A percentile compares a stretch with the other conserved stretches of the same genome.
Conservation (phyloP, 495 filamentous ascomycete genomes). For the Talaromyces thailandensis region DNA sequence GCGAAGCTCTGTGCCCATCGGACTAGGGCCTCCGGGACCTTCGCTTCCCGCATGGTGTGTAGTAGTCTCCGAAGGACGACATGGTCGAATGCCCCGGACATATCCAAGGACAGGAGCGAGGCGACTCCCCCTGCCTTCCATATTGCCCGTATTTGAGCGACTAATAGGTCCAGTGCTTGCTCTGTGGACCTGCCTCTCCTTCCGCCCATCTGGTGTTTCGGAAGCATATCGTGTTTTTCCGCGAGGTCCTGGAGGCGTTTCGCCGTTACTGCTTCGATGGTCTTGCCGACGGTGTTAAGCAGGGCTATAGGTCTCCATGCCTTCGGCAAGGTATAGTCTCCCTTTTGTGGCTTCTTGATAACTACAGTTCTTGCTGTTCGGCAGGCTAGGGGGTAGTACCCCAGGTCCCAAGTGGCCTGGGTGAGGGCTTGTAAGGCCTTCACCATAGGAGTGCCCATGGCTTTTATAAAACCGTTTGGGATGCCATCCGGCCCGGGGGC, state of each 20-base stretch:
- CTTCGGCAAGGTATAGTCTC: constrained; percentile 13
- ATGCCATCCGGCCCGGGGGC: background rate
- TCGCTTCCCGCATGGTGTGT: background rate
- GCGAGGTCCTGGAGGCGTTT: background rate
- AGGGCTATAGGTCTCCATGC: constrained; percentile 21
- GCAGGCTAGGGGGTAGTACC: background rate
- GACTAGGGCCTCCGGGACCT: background rate
- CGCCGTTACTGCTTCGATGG: constrained; percentile 6
- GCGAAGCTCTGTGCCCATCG: background rate
- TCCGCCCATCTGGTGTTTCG: background rate
- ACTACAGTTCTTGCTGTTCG: background rate
- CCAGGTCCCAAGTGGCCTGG: background rate
- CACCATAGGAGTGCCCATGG: background rate
- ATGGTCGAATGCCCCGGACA: background rate
- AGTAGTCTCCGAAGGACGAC: background rate
- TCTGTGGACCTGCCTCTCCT: background rate
- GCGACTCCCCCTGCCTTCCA: background rate
- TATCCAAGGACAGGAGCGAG: background rate
- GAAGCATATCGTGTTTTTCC: constrained; percentile 3
- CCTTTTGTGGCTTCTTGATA: background rate
- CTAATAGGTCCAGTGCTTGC: background rate
- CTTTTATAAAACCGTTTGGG: background rate
- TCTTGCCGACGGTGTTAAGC: constrained; percentile 18
- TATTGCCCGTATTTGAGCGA: background rate
- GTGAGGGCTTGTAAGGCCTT: too few relatives aligned